These are phyloP conservation scores for Cyberlindnera bimundalis DNA, from an alignment of 805 yeast genomes.

Conservation along the genomic window DNA sequence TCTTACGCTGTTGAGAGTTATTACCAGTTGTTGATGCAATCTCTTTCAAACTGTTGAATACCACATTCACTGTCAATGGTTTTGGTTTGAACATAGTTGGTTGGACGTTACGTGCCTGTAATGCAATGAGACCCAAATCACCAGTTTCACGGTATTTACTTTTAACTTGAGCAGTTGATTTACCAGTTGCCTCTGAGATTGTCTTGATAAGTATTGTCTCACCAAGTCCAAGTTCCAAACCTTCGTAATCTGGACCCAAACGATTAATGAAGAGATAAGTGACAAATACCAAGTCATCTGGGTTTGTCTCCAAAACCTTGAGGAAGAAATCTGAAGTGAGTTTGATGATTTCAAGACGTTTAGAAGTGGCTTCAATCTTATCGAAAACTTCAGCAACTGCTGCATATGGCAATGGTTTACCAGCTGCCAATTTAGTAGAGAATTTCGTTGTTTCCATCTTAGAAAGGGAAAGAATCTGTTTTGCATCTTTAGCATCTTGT, in stretches of 20 bases:
- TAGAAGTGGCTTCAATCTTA: constrained; percentile 72
- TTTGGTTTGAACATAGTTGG: constrained; percentile 92
- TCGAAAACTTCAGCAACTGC: constrained; percentile 63
- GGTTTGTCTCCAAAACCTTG: constrained; percentile 54
- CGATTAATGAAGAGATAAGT: constrained; percentile 85
- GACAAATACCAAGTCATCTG: constrained; percentile 56
- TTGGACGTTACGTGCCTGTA: constrained; percentile 76
- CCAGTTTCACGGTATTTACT: constrained; percentile 76
- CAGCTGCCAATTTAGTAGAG: constrained; percentile 5
- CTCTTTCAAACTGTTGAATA: constrained; percentile 66
- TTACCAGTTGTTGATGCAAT: constrained; percentile 80
- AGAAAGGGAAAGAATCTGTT: constrained; percentile 18
- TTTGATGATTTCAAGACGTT: constrained; percentile 77
- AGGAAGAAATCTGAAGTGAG: constrained; percentile 70
- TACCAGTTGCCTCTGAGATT: constrained; percentile 84
- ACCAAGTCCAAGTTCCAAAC: constrained; percentile 89
- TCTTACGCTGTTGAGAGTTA: constrained; percentile 76
- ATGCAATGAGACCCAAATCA: constrained; percentile 88
- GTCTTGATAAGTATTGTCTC: constrained; percentile 87
- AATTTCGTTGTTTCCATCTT: constrained; percentile 10
- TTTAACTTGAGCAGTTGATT: constrained; percentile 66
- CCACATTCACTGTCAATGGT: constrained; percentile 67
- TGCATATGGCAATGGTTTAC: constrained; percentile 33
- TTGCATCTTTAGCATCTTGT: constrained; percentile 24
- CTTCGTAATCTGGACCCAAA: constrained; percentile 95